Evolutionary conservation across 352 stramenopile genomes (phyloP).

Genomic region (Phytophthora pini): DNA sequence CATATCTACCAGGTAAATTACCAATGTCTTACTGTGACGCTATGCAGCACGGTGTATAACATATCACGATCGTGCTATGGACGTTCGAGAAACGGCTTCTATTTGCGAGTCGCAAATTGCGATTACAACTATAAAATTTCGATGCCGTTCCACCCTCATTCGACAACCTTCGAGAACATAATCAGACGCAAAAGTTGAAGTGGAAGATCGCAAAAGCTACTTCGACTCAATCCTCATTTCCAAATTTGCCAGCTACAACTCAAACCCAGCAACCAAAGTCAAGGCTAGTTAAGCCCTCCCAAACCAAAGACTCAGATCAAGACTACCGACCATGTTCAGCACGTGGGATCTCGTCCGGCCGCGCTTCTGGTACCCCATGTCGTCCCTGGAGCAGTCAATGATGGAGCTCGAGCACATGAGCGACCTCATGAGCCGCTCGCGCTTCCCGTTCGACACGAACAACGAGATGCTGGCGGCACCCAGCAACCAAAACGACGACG

Average conservation of each 20-base stretch:
- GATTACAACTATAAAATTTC: background rate
- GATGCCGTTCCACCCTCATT: background rate
- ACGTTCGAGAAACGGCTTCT: too few relatives aligned
- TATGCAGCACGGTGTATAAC: too few relatives aligned
- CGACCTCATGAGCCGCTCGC: constrained; percentile 29
- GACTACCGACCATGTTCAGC: constrained; percentile 46
- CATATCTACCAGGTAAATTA: too few relatives aligned
- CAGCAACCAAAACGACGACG: constrained; percentile 16
- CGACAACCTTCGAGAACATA: constrained; percentile 1
- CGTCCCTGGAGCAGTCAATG: constrained; percentile 62
- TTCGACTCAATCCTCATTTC: background rate
- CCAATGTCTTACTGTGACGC: too few relatives aligned
- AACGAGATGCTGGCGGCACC: constrained; percentile 5
- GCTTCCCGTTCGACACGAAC: constrained; percentile 20
- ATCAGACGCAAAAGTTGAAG: background rate
- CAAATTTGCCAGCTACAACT: constrained; percentile 18
- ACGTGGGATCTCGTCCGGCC: constrained; percentile 63
- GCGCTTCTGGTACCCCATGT: constrained; percentile 65
- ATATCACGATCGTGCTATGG: too few relatives aligned
- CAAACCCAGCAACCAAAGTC: constrained; percentile 9
- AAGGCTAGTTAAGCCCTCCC: too few relatives aligned
- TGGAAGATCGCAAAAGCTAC: too few relatives aligned
- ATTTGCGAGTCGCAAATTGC: too few relatives aligned
- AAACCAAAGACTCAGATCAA: background rate
- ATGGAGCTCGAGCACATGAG: constrained; percentile 54